Evolutionary conservation across 176 grass and related monocot genomes (phyloP).

Genomic region (Raddia distichophylla): DNA sequence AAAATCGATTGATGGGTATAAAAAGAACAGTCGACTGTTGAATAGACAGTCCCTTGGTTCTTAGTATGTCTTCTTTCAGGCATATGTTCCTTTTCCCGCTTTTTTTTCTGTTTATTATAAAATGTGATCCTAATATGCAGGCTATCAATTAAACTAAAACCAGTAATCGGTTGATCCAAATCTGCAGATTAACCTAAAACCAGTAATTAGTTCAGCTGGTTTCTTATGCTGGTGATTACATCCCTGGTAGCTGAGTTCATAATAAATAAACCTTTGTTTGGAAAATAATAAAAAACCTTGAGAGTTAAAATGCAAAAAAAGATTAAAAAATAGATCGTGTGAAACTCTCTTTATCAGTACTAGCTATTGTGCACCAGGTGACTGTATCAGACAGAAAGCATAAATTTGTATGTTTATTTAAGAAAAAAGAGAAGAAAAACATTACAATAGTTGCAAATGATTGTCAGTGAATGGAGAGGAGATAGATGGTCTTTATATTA

Average conservation of each 20-base stretch:
- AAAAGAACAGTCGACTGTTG: too few relatives aligned
- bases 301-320: background rate
- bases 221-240: background rate
- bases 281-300: background rate
- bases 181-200: slow-evolving; percentile 17
- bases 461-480: background rate
- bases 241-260: background rate
- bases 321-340: background rate
- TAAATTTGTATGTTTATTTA: background rate
- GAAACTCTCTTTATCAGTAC: background rate
- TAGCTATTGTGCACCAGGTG: background rate
- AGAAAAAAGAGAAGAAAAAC: background rate
- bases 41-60: background rate
- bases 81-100: slow-evolving; percentile 19
- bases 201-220: background rate
- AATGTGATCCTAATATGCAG: slow-evolving; percentile 1
- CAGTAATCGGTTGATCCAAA: background rate
- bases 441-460: background rate
- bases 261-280: background rate
- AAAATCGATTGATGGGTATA: too few relatives aligned
- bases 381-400: background rate
- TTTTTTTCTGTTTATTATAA: slow-evolving; percentile 4
- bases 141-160: background rate
- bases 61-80: background rate
- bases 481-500: background rate